phyloP scores from a whole-genome alignment of 208 protist genomes.

The Wallacemonas sp. region DNA sequence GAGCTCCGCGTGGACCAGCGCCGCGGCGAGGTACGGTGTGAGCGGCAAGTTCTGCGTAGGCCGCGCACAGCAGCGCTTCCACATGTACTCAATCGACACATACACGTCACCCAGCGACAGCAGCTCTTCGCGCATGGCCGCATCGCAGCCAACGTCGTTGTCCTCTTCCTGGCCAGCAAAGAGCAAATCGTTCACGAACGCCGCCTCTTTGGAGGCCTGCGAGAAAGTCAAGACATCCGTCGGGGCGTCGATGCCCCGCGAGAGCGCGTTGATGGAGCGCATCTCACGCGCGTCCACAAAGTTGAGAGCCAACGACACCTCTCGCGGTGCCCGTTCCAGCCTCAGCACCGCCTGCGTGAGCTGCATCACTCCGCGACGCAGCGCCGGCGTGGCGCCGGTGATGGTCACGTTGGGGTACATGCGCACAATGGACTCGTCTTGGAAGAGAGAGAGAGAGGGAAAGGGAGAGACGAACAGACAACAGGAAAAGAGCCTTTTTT shows the following conservation, averaged over 20 bases:
- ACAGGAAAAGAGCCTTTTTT: neutral
- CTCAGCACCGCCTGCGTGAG: constrained; percentile 41
- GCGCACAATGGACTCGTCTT: too few species aligned
- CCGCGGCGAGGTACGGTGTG: constrained; percentile 57
- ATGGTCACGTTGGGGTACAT: constrained; percentile 45
- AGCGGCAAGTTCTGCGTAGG: constrained; percentile 58
- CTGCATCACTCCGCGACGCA: constrained; percentile 30
- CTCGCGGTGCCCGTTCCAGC: constrained; percentile 42
- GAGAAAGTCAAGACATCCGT: constrained; percentile 88
- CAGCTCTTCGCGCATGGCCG: constrained; percentile 24
- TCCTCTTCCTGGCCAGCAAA: constrained; percentile 27
- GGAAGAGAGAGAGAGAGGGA: constrained; percentile 11
- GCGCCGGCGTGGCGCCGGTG: constrained; percentile 34
- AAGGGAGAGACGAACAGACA: neutral
- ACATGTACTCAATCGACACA: constrained; percentile 73
- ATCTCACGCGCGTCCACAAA: constrained; percentile 56
- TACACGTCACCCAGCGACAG: constrained; percentile 75
- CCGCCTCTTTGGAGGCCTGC: constrained; percentile 12
- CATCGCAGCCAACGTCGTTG: neutral
- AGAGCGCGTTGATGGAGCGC: constrained; percentile 47
- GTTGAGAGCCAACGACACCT: constrained; percentile 47
- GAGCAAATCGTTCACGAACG: constrained; percentile 47
- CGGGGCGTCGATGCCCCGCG: constrained; percentile 40
- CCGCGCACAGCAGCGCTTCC: constrained; percentile 25
- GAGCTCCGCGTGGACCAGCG: constrained; percentile 71